phyloP scores from a whole-genome alignment of 2,329 filamentous ascomycete genomes.

The Microcyclospora pomicola region DNA sequence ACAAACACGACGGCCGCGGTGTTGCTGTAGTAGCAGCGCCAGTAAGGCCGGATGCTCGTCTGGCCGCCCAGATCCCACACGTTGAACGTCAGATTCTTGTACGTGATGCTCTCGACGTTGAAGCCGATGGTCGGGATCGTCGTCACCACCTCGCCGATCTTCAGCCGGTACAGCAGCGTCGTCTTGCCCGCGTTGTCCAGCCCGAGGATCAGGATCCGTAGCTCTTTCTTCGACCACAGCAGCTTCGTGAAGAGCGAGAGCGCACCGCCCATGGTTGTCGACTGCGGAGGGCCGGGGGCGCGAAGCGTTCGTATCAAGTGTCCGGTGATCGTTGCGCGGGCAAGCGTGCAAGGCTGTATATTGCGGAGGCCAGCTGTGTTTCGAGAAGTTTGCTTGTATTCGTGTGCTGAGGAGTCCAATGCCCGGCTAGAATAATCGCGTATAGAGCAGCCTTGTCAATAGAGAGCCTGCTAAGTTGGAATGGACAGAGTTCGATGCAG shows the following conservation, averaged over 20 bases:
- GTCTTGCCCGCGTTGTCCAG: constrained; percentile 99
- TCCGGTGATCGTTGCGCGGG: neutral
- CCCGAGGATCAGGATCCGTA: constrained; percentile 57
- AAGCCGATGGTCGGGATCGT: constrained; percentile 99
- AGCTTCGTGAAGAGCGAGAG: constrained; percentile 52
- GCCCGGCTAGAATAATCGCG: neutral
- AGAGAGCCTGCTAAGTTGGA: too few relatives aligned
- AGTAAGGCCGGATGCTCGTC: constrained; percentile 97
- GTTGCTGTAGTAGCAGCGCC: constrained; percentile 98
- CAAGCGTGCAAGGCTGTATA: neutral
- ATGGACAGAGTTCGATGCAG: too few relatives aligned
- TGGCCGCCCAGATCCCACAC: constrained; percentile 98
- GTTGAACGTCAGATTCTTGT: constrained; percentile 97
- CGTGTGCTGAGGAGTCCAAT: neutral
- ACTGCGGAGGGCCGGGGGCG: neutral
- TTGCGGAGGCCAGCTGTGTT: neutral
- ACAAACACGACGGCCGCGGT: constrained; percentile 98
- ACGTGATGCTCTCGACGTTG: constrained; percentile 97
- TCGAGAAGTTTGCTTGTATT: neutral
- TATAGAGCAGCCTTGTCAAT: too few relatives aligned
- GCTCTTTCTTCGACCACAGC: constrained; percentile 91
- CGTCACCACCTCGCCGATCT: constrained; percentile 98
- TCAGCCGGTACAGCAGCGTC: constrained; percentile 80
- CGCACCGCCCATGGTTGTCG: constrained; percentile 39
- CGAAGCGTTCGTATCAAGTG: too few relatives aligned